These are phyloP conservation scores for Przewalskia tangutica DNA, from an alignment of 257 asterid genomes.

Conservation along the genomic window DNA sequence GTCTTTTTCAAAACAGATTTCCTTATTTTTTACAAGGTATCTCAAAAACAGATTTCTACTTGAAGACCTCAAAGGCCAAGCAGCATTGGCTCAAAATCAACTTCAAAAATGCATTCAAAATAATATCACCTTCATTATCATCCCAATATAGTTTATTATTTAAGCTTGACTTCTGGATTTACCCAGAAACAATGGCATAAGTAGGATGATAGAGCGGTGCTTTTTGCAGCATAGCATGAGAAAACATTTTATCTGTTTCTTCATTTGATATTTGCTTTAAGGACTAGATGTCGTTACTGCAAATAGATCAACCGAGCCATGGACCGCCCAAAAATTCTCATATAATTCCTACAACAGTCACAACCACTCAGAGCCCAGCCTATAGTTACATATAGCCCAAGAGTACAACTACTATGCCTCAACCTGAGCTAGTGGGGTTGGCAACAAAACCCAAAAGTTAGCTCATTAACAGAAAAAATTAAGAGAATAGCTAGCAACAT, in stretches of 20 bases:
- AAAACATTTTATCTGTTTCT: neutral
- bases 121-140: neutral
- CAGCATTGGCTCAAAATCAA: neutral
- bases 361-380: neutral
- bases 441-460: neutral
- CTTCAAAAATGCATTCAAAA: neutral
- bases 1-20: neutral
- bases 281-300: neutral
- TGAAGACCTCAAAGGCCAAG: neutral
- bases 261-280: neutral
- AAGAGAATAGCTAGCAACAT: neutral
- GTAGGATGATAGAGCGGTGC: neutral
- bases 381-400: neutral
- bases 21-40: neutral
- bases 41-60: neutral
- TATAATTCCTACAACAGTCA: neutral
- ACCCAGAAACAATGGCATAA: neutral
- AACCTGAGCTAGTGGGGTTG: neutral
- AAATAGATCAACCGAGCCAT: neutral
- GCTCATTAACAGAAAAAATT: neutral
- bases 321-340: neutral
- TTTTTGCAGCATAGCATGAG: slow-evolving; percentile 3
- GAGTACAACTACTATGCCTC: neutral
- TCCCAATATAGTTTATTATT: neutral
- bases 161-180: neutral